Conservation (phyloP, 208 protist species). For the Porcisia hertigi region DNA sequence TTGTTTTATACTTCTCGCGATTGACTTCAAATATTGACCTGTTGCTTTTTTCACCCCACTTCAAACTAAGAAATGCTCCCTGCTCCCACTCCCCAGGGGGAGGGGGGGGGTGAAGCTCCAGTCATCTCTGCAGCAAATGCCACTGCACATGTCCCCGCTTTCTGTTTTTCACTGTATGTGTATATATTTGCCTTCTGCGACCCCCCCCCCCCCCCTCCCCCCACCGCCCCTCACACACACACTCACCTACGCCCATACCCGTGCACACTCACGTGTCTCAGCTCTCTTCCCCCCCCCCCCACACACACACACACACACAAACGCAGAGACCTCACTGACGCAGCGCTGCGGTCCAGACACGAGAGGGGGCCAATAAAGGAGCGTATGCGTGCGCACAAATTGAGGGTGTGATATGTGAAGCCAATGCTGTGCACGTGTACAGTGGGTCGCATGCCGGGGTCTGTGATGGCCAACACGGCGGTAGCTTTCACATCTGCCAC, state of each 20-base stretch:
- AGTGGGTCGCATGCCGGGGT: slow-evolving; percentile 3
- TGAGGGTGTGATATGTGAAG: neutral
- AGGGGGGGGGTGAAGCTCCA: neutral
- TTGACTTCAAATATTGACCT: neutral
- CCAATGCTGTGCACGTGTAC: slow-evolving; percentile 4
- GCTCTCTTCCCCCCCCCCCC: neutral
- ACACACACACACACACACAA: too few species aligned
- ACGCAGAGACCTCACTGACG: neutral
- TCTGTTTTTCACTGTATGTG: neutral
- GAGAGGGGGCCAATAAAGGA: neutral
- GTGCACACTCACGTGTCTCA: neutral
- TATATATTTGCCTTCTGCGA: neutral
- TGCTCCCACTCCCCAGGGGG: too few species aligned
- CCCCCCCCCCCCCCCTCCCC: neutral
- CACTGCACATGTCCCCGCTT: neutral
- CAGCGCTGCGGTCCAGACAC: neutral
- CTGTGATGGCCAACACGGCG: neutral
- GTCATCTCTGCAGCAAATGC: neutral
- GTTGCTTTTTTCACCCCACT: neutral
- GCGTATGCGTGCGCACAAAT: neutral
- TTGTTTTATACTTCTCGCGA: neutral
- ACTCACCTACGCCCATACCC: neutral
- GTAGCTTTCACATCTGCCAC: neutral
- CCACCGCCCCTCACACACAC: neutral
- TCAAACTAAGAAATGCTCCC: too few species aligned